phyloP scores from a whole-genome alignment of 2,329 filamentous ascomycete species.

The Penicillium decumbens region DNA sequence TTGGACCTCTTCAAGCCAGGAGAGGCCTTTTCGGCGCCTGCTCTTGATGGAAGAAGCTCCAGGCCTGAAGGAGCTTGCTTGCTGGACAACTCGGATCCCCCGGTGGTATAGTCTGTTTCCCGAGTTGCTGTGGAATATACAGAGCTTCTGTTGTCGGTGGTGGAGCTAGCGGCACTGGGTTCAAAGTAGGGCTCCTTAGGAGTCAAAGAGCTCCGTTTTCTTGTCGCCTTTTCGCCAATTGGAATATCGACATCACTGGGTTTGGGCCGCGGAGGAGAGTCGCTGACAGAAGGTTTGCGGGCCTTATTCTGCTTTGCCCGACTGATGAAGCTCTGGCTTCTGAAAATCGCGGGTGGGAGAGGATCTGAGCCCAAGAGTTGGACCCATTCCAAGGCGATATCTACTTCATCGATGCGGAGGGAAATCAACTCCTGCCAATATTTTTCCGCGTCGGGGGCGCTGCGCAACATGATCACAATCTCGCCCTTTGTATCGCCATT shows the following conservation, averaged over 20 bases:
- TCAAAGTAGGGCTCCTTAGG: conserved; percentile 30
- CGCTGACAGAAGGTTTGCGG: conserved; percentile 21
- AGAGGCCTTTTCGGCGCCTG: conserved; percentile 31
- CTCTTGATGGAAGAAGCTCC: conserved; percentile 31
- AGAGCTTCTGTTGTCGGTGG: conserved; percentile 28
- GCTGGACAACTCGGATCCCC: conserved; percentile 21
- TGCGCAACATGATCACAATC: conserved; percentile 82
- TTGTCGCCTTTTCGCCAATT: conserved; percentile 54
- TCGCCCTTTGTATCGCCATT: conserved; percentile 67
- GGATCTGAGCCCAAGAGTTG: conserved; percentile 69
- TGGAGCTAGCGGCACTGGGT: conserved; percentile 30
- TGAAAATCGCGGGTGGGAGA: conserved; percentile 55
- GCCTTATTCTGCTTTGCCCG: conserved; percentile 36
- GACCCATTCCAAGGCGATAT: conserved; percentile 79
- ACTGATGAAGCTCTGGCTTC: conserved; percentile 51
- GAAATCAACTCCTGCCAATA: conserved; percentile 82
- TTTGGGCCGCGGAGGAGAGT: conserved; percentile 31
- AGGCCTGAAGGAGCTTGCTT: conserved; percentile 25
- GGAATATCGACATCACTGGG: conserved; percentile 57
- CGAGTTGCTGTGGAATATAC: conserved; percentile 30
- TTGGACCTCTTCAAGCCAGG: conserved; percentile 39
- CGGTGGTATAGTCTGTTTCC: conserved; percentile 31
- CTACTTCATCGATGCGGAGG: conserved; percentile 70
- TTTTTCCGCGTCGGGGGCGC: conserved; percentile 53
- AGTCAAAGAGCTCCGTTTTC: conserved; percentile 38